Evolutionary conservation across 257 asterid species (phyloP), one percentile per base, ranked within the genome.

Genomic region (Rhazya stricta): DNA sequence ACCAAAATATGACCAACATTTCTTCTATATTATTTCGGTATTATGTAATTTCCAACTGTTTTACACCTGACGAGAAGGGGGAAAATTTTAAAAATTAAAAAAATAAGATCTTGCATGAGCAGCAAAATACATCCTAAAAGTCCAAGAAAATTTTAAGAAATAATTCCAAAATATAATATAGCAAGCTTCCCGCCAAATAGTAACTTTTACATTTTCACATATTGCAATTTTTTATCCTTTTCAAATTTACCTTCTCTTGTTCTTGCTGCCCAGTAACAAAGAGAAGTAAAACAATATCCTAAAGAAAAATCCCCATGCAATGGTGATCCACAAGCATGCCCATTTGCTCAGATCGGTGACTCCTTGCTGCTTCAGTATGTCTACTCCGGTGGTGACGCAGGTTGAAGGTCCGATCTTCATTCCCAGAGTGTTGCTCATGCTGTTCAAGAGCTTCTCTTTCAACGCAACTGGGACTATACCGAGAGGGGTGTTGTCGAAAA

Each of bases 241-340:
- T 43, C 16, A 11, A 45, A 42, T 45, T 76, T 79, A 91, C 57
- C 85, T 67, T 83, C 97, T 85, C 86, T 91, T 91, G 83, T 91
- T 91, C 85, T 88, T 89, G 85, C 94, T 88, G 1, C 97, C 91
- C 16, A 82, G 60, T 84, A 92, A 81, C 78, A 92, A 83, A 0
- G 87, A 80, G 74, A 92, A 86, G 85, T 90, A 92, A 66, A 92
- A 92, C 61, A 92, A 81, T 62, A 85, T 75, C 85, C 96, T 90
- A 58, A 90, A 92, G 83, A 90, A 89, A 57, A 92, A 90, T 0
- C 97, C 97, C 97, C 97, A 92, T 6, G 94, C 90, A 53, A 92
- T 74, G 5, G 94, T 88, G 32, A 90, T 81, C 87, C 83, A 90
- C 45, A 92, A 70, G 67, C 97, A 90, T 1, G 70, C 75, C 89